phyloP scores from a whole-genome alignment of 331 rosid genomes.

The Prunus yedoensis region DNA sequence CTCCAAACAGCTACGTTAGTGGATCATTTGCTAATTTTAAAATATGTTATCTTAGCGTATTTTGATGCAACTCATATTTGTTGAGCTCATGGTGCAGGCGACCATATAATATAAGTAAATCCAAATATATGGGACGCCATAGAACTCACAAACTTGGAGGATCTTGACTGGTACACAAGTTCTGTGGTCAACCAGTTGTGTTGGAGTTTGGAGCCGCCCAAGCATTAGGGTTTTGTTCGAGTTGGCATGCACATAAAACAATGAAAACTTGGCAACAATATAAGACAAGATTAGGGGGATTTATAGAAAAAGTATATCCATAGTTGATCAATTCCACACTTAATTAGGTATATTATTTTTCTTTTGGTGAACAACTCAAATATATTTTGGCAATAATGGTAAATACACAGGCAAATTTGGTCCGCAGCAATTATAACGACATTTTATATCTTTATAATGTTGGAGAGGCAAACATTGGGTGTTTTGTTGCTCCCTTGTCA shows the following conservation, averaged over 20 bases:
- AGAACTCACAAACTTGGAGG: background rate
- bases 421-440: slow-evolving; percentile 9
- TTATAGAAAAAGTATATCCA: too few relatives aligned
- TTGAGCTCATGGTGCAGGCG: too few relatives aligned
- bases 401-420: slow-evolving; percentile 3
- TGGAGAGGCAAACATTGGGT: background rate
- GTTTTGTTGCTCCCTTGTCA: slow-evolving; percentile 14
- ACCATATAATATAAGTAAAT: background rate
- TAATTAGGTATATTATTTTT: background rate
- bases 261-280: background rate
- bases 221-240: background rate
- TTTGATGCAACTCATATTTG: too few relatives aligned
- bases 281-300: background rate
- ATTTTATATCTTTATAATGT: background rate
- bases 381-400: background rate
- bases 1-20: rapidly evolving
- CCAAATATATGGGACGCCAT: background rate
- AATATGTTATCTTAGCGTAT: too few relatives aligned
- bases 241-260: background rate
- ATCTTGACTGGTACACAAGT: background rate
- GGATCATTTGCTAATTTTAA: too few relatives aligned
- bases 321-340: too few relatives aligned
- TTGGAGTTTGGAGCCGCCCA: background rate
- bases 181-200: background rate
- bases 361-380: slow-evolving; percentile 13